Percentiles rank a stretch among this genome's conserved stretches.
Conservation (phyloP, 2,329 filamentous ascomycete species). For the Coniella lustricola region DNA sequence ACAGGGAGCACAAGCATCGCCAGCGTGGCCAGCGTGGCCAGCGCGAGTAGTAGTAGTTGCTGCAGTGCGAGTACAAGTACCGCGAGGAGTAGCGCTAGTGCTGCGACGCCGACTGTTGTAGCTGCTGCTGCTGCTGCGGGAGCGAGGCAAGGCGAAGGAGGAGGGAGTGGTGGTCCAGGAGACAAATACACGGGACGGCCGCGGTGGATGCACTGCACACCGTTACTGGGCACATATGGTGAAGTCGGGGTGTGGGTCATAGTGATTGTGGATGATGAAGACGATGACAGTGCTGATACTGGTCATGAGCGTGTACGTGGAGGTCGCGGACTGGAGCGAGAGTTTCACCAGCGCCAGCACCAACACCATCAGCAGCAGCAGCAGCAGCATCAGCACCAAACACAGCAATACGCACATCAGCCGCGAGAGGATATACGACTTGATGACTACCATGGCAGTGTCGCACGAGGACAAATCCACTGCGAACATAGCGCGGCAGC, state of each 20-base stretch:
- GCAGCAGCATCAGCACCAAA: background rate
- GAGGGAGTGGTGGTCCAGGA: no score
- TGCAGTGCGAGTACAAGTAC: no score
- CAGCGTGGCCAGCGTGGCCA: background rate
- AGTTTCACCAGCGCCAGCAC: background rate
- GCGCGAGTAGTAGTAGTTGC: background rate
- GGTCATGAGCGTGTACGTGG: no score
- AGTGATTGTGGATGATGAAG: conserved; percentile 61
- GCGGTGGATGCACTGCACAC: conserved; percentile 73
- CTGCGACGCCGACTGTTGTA: no score
- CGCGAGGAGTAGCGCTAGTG: conserved; percentile 17
- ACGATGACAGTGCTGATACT: no score
- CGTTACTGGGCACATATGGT: conserved; percentile 59
- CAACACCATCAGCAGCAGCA: background rate
- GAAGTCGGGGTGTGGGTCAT: conserved; percentile 74
- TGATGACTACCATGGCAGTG: no score
- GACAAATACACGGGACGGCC: conserved; percentile 44
- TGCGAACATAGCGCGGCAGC: no score
- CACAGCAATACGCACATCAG: no score
- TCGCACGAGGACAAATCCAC: no score
- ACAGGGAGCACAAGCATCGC: background rate
- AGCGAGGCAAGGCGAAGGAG: no score
- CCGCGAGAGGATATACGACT: no score
- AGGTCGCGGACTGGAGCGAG: background rate
- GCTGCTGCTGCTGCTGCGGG: no score